phyloP scores from a whole-genome alignment of 2,329 filamentous ascomycete genomes.

The Neopestalotiopsis sp. region DNA sequence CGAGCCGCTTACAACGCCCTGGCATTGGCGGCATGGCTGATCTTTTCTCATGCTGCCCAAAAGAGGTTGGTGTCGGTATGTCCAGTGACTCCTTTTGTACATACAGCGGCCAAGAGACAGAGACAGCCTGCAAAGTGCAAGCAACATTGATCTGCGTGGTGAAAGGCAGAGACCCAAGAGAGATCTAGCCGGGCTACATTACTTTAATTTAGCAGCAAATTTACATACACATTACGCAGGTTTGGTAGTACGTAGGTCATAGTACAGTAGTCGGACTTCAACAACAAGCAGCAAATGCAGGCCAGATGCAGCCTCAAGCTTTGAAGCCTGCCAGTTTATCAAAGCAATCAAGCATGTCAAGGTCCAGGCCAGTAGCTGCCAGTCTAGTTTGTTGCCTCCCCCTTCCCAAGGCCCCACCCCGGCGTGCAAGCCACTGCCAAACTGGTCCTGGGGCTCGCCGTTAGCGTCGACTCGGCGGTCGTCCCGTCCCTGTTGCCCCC shows the following conservation, averaged over 20 bases:
- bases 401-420: background rate
- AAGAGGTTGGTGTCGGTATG: background rate
- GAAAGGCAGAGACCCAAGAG: background rate
- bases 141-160: background rate
- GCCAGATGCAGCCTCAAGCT: background rate
- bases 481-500: conserved; percentile 1
- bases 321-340: too few relatives aligned
- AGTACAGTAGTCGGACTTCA: background rate
- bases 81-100: background rate
- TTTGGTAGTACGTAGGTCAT: too few relatives aligned
- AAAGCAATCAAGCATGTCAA: background rate
- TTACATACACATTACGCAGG: too few relatives aligned
- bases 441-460: background rate
- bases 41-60: background rate
- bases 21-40: background rate
- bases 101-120: background rate
- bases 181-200: background rate
- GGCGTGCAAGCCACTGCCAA: background rate
- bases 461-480: conserved; percentile 1
- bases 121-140: background rate
- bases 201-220: background rate
- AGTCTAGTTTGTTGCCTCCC: background rate
- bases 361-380: background rate
- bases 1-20: background rate
- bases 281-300: background rate